Base-by-base conservation (phyloP, 1,139 yeast species). In the Diutina pseudorugosa region DNA sequence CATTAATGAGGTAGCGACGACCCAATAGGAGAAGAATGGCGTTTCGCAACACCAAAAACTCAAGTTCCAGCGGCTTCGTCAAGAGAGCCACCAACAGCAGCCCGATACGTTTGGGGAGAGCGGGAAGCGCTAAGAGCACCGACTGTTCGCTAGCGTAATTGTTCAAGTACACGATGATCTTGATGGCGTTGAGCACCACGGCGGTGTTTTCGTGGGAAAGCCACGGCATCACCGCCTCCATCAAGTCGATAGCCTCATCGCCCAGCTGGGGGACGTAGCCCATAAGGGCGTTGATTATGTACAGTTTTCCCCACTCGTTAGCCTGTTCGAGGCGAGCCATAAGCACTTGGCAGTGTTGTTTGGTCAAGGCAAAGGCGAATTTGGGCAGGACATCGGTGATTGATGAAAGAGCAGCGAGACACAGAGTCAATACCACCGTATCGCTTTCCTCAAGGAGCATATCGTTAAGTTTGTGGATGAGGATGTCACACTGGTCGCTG, bases 221-320 rank as follows among this genome's bases (percentile, higher is more conserved):
- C 45, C 85, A 79, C 0, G 96, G 93, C 11, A 85, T 63, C 3
- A 81, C 73, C n/a, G 78, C 70, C 51, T 86, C 94, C 20, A 89
- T 80, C 61, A 91, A 62, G 3, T 73, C 72, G 53, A 80, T 69
- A 0, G 96, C 91, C 51, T 85, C 94, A 1, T 72, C 73, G 19
- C 79, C 71, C 0, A 77, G 71, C 56, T 82, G 81, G 1, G 98
- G 97, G 0, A 85, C 84, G 64, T 77, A 88, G 19, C 80, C 72
- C 75, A 82, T 74, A 50, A 91, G 65, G 0, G 93, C 77, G 53
- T 82, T 80, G 53, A 91, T 69, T n/a, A 89, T 73, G 54, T 83
- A 78, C 0, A 80, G 74, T 62, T 85, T 95, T 52, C 83, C 78
- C 96, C 96, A 90, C 63, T 90, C 96, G 57, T 85, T 83, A 52